Base-by-base conservation (phyloP, 2,329 filamentous ascomycete species). In the Parastagonospora avenae region DNA sequence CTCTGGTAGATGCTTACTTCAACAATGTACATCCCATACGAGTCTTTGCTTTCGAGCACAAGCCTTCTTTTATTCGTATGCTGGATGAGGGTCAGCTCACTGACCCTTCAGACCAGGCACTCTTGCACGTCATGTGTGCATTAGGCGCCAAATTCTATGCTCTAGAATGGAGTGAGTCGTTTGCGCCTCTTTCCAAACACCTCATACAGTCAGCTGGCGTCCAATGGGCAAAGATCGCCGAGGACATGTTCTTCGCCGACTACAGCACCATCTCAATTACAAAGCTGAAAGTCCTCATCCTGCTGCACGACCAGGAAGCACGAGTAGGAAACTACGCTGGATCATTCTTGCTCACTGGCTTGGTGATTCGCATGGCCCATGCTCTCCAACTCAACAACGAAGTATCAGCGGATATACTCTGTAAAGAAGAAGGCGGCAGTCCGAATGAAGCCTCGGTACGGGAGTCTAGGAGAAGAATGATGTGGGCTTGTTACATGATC, bases 401-500 rank as follows among this genome's bases (percentile, higher is more conserved):
- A 51, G 54, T 62, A 2, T 64, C 63, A 1, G 50, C 57, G 11
- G 64, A 69, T 14, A 52, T 69, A 8, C 39, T 69, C 10, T 68
- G 64, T 39, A 67, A 65, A 48, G 58, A 65, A 32, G 54, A 67
- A 10, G 54, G 61, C 8, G 52, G 56, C 11, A 61, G 56, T 24
- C 62, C 64, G 1, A 70, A 69, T 36, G 67, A 70, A 45, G 59
- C 65, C 2, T 68, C 67, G 7, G 56, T 66, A 27, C 52, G 60
- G 50, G 67, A 70, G 32, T 68, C 63, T 15, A 55, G 63, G n/a
- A 57, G 67, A 46, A 52, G 67, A n/a, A 42, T 70, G 8, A 70
- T 70, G 67, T 70, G 67, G 67, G 66, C 67, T 8, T 70, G 67
- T 42, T 70, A 69, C 45, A 67, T 70, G 66, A 63, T 70, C 33